Conservation (phyloP, 2,329 filamentous ascomycete species). For the Thelonectria rubi region DNA sequence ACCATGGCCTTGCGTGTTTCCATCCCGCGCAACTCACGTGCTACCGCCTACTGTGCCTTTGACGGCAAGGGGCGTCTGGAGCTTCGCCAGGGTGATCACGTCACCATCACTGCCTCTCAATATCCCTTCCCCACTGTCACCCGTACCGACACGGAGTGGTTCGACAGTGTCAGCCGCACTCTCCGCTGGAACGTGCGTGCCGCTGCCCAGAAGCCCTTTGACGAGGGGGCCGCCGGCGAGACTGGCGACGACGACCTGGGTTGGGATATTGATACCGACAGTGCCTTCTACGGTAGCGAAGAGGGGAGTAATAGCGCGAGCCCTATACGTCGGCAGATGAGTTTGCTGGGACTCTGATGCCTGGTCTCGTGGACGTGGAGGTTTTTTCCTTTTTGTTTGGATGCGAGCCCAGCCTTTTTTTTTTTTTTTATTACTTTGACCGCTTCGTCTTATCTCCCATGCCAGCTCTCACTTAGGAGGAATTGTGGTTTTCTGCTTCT, state of each 20-base stretch:
- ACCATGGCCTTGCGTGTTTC: conserved; percentile 91
- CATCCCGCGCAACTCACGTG: conserved; percentile 84
- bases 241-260: conserved; percentile 62
- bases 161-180: conserved; percentile 91
- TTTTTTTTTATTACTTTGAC: not conserved
- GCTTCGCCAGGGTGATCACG: conserved; percentile 90
- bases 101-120: conserved; percentile 94
- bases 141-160: conserved; percentile 91
- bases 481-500: not conserved
- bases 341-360: conserved; percentile 63
- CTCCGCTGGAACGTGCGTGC: conserved; percentile 95
- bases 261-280: conserved; percentile 97
- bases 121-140: conserved; percentile 98
- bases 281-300: conserved; percentile 75
- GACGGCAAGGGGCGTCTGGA: conserved; percentile 97
- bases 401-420: not conserved
- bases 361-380: not conserved
- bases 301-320: conserved; percentile 74
- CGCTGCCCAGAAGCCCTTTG: conserved; percentile 91
- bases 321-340: conserved; percentile 77
- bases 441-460: too few relatives aligned
- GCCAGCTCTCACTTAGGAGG: too few relatives aligned
- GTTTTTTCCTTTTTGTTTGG: too few relatives aligned
- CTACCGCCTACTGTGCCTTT: conserved; percentile 95
- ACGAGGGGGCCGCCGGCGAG: conserved; percentile 52